Evolutionary conservation across 2,329 filamentous ascomycete species (phyloP).

Genomic region (Chlorencoelia australis): DNA sequence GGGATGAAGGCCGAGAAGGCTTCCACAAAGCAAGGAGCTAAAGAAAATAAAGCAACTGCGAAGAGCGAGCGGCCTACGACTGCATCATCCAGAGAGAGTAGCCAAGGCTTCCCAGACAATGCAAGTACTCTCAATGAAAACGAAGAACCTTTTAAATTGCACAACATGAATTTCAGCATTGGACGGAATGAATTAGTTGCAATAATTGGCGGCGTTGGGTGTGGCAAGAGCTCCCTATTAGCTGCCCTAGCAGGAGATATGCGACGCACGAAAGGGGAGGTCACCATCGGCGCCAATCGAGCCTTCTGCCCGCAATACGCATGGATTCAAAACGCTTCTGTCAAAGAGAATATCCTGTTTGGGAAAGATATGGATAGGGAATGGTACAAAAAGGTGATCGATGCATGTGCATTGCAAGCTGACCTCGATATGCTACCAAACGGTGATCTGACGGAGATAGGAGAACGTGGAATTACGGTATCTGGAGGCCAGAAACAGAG

Average conservation of each 20-base stretch:
- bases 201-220: conserved; percentile 82
- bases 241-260: conserved; percentile 89
- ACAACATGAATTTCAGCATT: conserved; percentile 55
- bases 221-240: conserved; percentile 82
- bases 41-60: conserved; percentile 28
- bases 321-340: conserved; percentile 90
- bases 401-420: conserved; percentile 68
- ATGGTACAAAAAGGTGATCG: conserved; percentile 60
- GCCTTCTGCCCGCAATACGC: conserved; percentile 95
- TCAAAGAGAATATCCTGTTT: conserved; percentile 85
- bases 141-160: conserved; percentile 60
- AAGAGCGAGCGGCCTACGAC: conserved; percentile 22
- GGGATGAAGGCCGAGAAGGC: conserved; percentile 31
- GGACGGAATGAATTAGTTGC: conserved; percentile 69
- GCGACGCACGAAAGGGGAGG: conserved; percentile 67
- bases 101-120: conserved; percentile 39
- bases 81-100: conserved; percentile 32
- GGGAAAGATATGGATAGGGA: conserved; percentile 64
- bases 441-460: conserved; percentile 84
- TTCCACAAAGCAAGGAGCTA: conserved; percentile 32
- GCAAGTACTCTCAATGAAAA: conserved; percentile 45
- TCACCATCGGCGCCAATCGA: conserved; percentile 66
- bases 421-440: conserved; percentile 91
- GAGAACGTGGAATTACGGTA: conserved; percentile 89
- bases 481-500: conserved; percentile 94